Percentiles rank a stretch among this genome's conserved stretches.
phyloP scores from a whole-genome alignment of 1,284 basidiomycete species.

The Testicularia cyperi region DNA sequence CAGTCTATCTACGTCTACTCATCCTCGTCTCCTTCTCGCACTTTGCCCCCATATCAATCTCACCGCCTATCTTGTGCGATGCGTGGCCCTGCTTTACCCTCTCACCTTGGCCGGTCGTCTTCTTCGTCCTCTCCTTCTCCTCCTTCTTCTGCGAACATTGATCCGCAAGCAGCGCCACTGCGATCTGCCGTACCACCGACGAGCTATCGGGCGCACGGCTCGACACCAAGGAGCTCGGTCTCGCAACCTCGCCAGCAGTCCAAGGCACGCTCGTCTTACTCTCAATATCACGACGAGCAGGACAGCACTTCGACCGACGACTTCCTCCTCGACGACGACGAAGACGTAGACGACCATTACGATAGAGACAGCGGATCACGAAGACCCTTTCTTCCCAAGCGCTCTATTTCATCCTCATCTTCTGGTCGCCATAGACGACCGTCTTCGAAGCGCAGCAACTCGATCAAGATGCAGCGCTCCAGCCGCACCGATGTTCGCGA shows the following conservation, averaged over 20 bases:
- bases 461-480: slow-evolving; percentile 35
- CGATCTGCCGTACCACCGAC: slow-evolving; percentile 14
- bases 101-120: slow-evolving; percentile 3
- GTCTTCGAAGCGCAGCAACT: slow-evolving; percentile 10
- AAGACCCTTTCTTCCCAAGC: slow-evolving; percentile 8
- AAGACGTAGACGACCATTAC: slow-evolving; percentile 9
- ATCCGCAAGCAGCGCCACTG: slow-evolving; percentile 7
- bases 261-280: too few species aligned
- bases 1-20: too few species aligned
- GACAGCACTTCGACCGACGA: slow-evolving; percentile 19
- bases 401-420: slow-evolving; percentile 4
- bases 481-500: neutral
- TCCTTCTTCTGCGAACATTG: neutral
- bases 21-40: too few species aligned
- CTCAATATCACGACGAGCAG: too few species aligned
- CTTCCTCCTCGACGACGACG: slow-evolving; percentile 16
- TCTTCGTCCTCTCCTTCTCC: slow-evolving; percentile 2
- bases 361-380: slow-evolving; percentile 5
- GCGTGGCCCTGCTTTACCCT: too few species aligned
- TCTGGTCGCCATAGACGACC: slow-evolving; percentile 1
- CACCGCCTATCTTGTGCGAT: too few species aligned
- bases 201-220: too few species aligned
- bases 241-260: too few species aligned
- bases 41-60: too few species aligned
- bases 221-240: too few species aligned